Evolutionary conservation across 2,329 filamentous ascomycete species (phyloP), one percentile per base, ranked within the genome.

Genomic region (Fusarium solani-melongenae): DNA sequence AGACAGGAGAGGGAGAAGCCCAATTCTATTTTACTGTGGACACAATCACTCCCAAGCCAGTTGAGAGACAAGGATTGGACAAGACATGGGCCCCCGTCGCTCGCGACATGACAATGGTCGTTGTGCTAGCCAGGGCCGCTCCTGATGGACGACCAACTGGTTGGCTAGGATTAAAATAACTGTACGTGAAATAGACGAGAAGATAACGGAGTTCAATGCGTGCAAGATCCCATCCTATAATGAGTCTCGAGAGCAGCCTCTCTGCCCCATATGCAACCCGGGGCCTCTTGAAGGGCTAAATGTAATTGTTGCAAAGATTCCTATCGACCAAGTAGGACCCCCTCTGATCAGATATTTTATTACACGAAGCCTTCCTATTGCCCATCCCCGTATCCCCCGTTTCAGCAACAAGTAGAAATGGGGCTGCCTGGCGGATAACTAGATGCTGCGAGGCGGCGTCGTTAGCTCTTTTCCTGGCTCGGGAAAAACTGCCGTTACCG

Each of bases 51-150:
- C 11, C 39, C 14, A 60, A 63, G 8, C 67, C 58, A 4, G 36
- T 66, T 3, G 49, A 60, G 7, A 39, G 58, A 12, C 33, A 34
- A 12, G 67, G 34, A 4, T 7, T 53, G 4, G 67, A 66, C 3
- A 12, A 8, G 27, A 66, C 63, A 20, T 7, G 53, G 14, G 64
- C 44, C 5, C 63, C 63, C 1, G 53, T 66, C 2, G 22, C 53
- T 41, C 63, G 63, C 6, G 63, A 66, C 24, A 58, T 59, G 46
- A 66, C 44, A 0, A 69, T 69, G 67, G 20, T 5, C 14, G 53
- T 66, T 5, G 15, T 69, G 4, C 33, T 69, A 3, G 58, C 62
- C 3, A 61, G 24, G 38, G 29, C 38, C 1, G 11, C 29, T 20
- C 44, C 31, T 2, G n/a, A 14, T 14, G 66, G 56, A 12, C 33